These are phyloP conservation scores for Castanospermum australe DNA, from an alignment of 306 rosid genomes.

Conservation along the genomic window DNA sequence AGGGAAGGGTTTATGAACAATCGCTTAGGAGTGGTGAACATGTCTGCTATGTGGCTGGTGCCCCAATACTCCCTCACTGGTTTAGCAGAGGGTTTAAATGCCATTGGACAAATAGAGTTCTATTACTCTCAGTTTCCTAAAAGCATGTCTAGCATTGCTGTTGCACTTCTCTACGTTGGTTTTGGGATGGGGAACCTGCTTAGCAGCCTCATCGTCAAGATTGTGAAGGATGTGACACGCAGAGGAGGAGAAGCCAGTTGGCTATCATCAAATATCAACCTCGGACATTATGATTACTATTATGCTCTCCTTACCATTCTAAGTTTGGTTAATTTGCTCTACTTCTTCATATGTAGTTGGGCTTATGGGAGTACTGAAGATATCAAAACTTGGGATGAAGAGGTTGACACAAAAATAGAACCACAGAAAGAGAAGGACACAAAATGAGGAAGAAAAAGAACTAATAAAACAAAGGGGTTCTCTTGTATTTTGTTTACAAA, in stretches of 20 bases:
- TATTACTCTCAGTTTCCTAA: conserved; percentile 75
- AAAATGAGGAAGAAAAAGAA: background rate
- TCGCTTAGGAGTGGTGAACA: conserved; percentile 35
- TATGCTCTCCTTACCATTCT: conserved; percentile 49
- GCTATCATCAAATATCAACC: conserved; percentile 54
- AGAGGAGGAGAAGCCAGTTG: conserved; percentile 48
- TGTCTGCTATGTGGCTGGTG: conserved; percentile 77
- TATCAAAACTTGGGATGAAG: conserved; percentile 40
- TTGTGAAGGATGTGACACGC: conserved; percentile 32
- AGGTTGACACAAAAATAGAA: background rate
- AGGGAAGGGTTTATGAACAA: conserved; percentile 38
- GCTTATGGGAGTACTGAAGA: conserved; percentile 51
- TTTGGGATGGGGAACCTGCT: conserved; percentile 55
- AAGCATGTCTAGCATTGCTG: conserved; percentile 70
- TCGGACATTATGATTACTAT: conserved; percentile 71
- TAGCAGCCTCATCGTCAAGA: conserved; percentile 44
- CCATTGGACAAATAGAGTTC: conserved; percentile 72
- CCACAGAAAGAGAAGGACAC: background rate
- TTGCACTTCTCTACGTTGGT: conserved; percentile 52
- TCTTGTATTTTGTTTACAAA: background rate
- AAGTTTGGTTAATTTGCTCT: conserved; percentile 51
- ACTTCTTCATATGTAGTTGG: conserved; percentile 58
- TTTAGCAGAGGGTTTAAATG: conserved; percentile 66
- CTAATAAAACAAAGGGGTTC: background rate
- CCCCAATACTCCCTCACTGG: conserved; percentile 68